phyloP scores from a whole-genome alignment of 257 asterid genomes.

The Ehretia macrophylla region DNA sequence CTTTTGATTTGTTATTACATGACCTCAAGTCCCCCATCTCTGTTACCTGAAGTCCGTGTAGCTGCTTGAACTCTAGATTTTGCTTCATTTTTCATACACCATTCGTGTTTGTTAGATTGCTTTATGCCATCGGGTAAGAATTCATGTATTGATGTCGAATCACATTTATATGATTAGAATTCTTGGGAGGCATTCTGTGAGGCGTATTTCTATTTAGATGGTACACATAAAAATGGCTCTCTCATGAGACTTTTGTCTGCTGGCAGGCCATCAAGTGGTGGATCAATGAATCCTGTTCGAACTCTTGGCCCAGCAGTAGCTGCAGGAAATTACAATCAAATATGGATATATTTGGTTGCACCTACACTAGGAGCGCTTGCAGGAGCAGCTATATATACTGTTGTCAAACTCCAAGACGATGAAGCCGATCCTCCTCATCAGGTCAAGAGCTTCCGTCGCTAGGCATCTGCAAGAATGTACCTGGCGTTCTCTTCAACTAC shows the following conservation, averaged over 20 bases:
- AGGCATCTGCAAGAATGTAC: not conserved
- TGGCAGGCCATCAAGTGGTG: slow-evolving; percentile 80
- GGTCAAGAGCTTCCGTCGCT: slow-evolving; percentile 37
- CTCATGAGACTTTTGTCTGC: not conserved
- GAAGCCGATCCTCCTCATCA: slow-evolving; percentile 22
- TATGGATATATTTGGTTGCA: slow-evolving; percentile 81
- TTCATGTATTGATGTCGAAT: no score
- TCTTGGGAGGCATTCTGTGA: no score
- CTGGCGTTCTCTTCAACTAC: not conserved
- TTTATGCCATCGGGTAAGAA: no score
- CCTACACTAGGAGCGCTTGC: slow-evolving; percentile 84
- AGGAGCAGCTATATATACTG: slow-evolving; percentile 54
- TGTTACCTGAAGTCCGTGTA: not conserved
- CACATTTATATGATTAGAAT: no score
- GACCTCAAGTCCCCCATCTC: no score
- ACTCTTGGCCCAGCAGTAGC: slow-evolving; percentile 92
- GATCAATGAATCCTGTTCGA: slow-evolving; percentile 86
- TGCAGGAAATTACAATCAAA: slow-evolving; percentile 69
- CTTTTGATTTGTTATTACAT: not conserved
- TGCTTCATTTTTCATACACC: no score
- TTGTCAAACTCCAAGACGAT: slow-evolving; percentile 23
- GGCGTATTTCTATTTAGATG: no score
- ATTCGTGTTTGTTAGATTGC: no score
- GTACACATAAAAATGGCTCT: not conserved
- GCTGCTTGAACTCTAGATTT: no score